Conservation (phyloP, 1,284 basidiomycete species). For the Trametes sp. region DNA sequence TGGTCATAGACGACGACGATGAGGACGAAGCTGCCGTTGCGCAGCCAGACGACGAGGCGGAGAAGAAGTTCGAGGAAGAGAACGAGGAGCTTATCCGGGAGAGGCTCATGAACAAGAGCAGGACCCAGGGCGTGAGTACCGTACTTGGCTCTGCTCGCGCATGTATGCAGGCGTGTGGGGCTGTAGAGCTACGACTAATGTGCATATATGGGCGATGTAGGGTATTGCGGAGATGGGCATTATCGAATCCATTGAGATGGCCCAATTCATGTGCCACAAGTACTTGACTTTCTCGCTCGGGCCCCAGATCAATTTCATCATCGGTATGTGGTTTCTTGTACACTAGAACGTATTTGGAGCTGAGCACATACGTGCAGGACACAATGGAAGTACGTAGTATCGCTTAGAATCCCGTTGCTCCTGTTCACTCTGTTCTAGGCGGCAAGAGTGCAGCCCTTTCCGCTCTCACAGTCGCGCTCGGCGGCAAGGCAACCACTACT, state of each 20-base stretch:
- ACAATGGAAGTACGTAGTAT: slow-evolving; percentile 74
- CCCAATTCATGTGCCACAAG: slow-evolving; percentile 97
- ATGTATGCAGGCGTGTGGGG: background rate
- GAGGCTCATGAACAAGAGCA: slow-evolving; percentile 59
- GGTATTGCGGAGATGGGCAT: slow-evolving; percentile 85
- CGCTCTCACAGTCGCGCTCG: slow-evolving; percentile 92
- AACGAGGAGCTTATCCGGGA: slow-evolving; percentile 63
- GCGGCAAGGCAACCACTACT: slow-evolving; percentile 90
- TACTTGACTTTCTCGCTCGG: slow-evolving; percentile 85
- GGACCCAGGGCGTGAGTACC: slow-evolving; percentile 62
- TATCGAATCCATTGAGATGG: slow-evolving; percentile 86
- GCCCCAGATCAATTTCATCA: slow-evolving; percentile 96
- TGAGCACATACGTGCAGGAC: slow-evolving; percentile 53
- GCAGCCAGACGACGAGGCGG: slow-evolving; percentile 56
- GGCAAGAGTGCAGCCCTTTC: slow-evolving; percentile 97
- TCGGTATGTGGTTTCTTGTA: slow-evolving; percentile 63
- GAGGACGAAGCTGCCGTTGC: slow-evolving; percentile 38
- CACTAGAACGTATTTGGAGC: background rate
- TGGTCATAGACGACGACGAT: slow-evolving; percentile 45
- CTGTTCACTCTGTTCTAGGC: slow-evolving; percentile 52
- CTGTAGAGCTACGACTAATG: background rate
- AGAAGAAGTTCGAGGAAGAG: slow-evolving; percentile 66
- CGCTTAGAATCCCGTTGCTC: background rate
- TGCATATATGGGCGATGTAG: slow-evolving; percentile 45
- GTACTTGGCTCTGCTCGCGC: background rate